Base-by-base conservation (phyloP, 2,329 filamentous ascomycete species). In the Colletotrichum kahawae region DNA sequence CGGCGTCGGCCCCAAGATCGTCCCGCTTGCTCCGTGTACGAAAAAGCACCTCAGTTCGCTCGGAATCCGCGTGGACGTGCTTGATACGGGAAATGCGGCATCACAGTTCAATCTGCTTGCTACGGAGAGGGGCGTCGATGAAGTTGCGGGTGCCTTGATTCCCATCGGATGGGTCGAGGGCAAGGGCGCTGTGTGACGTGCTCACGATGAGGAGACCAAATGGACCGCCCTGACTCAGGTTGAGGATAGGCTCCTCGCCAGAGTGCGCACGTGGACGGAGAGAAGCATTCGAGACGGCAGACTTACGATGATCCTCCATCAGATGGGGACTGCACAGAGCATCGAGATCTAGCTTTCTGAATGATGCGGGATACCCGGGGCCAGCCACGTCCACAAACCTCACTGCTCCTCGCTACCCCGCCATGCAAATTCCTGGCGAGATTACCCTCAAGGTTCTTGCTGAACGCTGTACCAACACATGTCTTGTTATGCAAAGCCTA, bases 71-170 rank as follows among this genome's bases (percentile, higher is more conserved):
- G 89, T 98, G 7, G 97, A 99, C 81, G 90, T 98, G 5, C 90
- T 96, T 81, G 97, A 98, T 85, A 98, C 97, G 36, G 89, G 95
- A 77, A 98, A 98, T 84, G 97, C 97, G 10, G 95, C 96, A 2
- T 94, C 96, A 38, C 95, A 98, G 83, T 99, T 97, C 84, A 99
- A 99, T 82, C 83, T 99, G 80, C 86, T 99, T 70, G 96, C 95
- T n/a, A 98, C 95, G 21, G 97, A 99, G 86, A 89, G 97, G 67
- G 96, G 97, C 2, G 92, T 97, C 7, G 89, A 92, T 24, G 93
- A 96, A 80, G 92, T 98, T 76, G 96, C 95, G 33, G 96, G 95
- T 3, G 96, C 95, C 12, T 83, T 99, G 84, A 91, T 98, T 83
- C 96, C 96, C 0, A 89, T 97, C 68, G 95, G 95, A 3, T 97